Base-by-base conservation (phyloP, 148 eudicot genomes). In the Simmondsia chinensis region DNA sequence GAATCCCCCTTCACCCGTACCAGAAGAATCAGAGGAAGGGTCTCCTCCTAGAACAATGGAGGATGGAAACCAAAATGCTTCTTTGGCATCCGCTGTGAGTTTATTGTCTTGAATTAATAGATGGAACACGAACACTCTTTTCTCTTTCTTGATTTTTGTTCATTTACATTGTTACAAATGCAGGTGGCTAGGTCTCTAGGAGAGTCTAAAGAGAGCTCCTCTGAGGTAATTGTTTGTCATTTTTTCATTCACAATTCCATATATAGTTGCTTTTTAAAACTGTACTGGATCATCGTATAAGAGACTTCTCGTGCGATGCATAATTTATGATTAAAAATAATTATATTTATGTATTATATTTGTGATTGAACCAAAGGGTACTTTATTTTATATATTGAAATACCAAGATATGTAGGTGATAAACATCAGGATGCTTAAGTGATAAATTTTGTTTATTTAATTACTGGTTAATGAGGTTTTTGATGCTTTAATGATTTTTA, bases 1-100 rank as follows among this genome's bases (percentile, higher is more conserved):
- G 5, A 83, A 88, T 41, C 97, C 94, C 56, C 97, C 97, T 15
- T 88, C 97, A 20, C 97, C 97, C 13, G 97, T 88, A 35, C 83
- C 89, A 6, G 94, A 83, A 69, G 94, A 75, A 64, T 74, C 88
- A 11, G 96, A 88, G 57, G 94, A 83, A 71, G 94, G 75, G 33
- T 74, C 80, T 64, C 82, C 96, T 40, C 75, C 91, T n/a, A 72
- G 67, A 52, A 33, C 74, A 45, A 57, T 69, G 35, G 97, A 80
- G 40, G 73, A 69, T 61, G 82, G 70, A 44, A 50, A 59, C 38
- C 76, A 73, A 60, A 69, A 40, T 51, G 19, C 63, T 57, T 45
- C 80, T 12, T 44, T 68, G 39, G 56, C 75, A 52, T 78, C 78
- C 36, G 72, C 69, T 46, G 94, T 84, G 59, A 66, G 87, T 61